Evolutionary conservation across 1,284 basidiomycete species (phyloP).

Genomic region (Mycena sp.): DNA sequence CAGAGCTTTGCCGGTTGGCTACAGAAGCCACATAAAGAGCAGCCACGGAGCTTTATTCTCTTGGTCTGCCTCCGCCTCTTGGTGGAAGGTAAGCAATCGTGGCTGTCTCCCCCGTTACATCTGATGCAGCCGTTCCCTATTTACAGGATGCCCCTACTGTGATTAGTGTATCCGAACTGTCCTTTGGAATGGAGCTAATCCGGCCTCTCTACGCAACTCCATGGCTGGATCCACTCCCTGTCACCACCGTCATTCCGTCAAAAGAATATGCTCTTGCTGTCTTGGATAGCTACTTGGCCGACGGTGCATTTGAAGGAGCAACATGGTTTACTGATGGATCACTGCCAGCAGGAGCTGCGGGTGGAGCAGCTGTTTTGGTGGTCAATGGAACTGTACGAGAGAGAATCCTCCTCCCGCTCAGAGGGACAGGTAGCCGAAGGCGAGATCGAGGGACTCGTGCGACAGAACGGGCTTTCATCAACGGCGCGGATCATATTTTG

Average conservation of each 20-base stretch:
- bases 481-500: background rate
- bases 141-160: background rate
- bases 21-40: too few relatives aligned
- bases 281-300: background rate
- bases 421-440: background rate
- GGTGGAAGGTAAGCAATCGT: background rate
- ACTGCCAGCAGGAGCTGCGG: background rate
- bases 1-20: too few relatives aligned
- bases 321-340: slow-evolving; percentile 3
- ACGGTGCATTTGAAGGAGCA: background rate
- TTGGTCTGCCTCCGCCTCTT: background rate
- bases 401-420: background rate
- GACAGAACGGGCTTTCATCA: background rate
- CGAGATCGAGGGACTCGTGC: background rate
- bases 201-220: background rate
- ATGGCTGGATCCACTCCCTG: background rate
- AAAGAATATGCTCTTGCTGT: background rate
- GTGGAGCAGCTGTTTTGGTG: background rate
- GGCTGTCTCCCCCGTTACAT: background rate
- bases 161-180: too few relatives aligned
- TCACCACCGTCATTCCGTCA: background rate
- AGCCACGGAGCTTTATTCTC: too few relatives aligned
- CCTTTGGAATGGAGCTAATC: background rate
- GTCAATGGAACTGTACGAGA: background rate
- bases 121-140: background rate